phyloP scores from a whole-genome alignment of 139 green algal genomes.

The Tetradesmus lagerheimii region DNA sequence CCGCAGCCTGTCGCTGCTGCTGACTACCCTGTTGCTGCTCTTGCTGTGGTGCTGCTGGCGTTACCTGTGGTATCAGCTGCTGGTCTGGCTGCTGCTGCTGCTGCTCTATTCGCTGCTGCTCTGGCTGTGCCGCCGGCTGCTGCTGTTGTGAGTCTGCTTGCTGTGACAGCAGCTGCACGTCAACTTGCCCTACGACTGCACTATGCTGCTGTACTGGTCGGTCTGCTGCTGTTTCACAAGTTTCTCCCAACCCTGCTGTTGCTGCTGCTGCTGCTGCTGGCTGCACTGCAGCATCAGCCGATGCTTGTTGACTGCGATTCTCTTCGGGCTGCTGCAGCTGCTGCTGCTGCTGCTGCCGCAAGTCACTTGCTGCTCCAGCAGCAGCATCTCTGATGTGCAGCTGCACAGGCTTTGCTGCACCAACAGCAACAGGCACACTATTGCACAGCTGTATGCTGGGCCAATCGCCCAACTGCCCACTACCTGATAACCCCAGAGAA shows the following conservation, averaged over 20 bases:
- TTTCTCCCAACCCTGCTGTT: neutral
- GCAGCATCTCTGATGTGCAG: neutral
- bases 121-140: neutral
- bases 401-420: neutral
- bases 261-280: neutral
- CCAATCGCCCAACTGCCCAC: neutral
- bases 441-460: neutral
- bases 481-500: neutral
- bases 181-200: neutral
- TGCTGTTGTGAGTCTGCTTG: neutral
- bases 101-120: no score
- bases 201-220: neutral
- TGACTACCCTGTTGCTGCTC: neutral
- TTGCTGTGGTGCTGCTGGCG: no score
- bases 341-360: neutral
- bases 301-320: neutral
- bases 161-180: neutral
- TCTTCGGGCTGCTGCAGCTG: conserved; percentile 9
- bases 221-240: neutral
- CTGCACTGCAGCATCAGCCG: neutral
- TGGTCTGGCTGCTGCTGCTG: neutral
- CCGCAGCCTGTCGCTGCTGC: neutral
- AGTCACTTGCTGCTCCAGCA: neutral
- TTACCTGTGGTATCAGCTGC: neutral
- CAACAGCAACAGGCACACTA: neutral